These are phyloP conservation scores for Oenanthe sinensis DNA, from an alignment of 129 eudicot species.

Conservation along the genomic window DNA sequence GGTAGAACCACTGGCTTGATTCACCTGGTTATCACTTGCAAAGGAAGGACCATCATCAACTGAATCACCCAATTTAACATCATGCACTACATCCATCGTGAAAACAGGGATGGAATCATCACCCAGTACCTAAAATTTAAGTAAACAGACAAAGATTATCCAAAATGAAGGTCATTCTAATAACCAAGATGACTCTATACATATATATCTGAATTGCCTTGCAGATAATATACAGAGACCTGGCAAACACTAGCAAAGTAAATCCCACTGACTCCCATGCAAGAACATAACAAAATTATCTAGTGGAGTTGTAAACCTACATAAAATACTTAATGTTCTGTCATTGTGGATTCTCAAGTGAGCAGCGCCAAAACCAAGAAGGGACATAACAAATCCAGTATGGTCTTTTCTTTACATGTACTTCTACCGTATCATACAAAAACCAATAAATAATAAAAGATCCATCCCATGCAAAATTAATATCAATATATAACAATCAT, in stretches of 20 bases:
- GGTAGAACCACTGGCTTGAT: conserved; percentile 63
- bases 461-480: background rate
- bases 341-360: background rate
- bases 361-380: background rate
- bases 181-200: background rate
- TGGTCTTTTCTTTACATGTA: background rate
- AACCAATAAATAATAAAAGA: no score
- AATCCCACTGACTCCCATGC: background rate
- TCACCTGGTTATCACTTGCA: conserved; percentile 51
- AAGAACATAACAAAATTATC: background rate
- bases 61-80: conserved; percentile 77
- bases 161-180: background rate
- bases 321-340: background rate
- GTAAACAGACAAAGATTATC: background rate
- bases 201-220: background rate
- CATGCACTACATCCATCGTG: conserved; percentile 79
- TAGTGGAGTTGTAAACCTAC: background rate
- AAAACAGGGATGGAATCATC: conserved; percentile 74
- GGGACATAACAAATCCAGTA: background rate
- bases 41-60: conserved; percentile 53
- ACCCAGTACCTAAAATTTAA: conserved; percentile 45
- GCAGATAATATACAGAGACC: background rate
- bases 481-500: no score
- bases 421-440: background rate
- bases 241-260: background rate